phyloP scores from a whole-genome alignment of 257 asterid species.

The Paraleonurus japonicus region DNA sequence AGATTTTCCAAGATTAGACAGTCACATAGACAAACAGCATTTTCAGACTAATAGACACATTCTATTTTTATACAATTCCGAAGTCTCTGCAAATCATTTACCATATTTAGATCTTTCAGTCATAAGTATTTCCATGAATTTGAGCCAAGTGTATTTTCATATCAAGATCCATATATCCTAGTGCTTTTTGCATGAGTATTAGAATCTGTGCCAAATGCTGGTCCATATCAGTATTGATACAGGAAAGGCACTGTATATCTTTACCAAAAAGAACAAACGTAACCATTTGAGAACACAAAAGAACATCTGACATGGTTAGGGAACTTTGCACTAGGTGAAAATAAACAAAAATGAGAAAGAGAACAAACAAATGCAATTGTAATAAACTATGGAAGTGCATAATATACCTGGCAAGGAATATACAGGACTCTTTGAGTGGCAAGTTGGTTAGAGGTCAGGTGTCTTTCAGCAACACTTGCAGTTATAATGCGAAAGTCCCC shows the following conservation, averaged over 20 bases:
- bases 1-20: slow-evolving; percentile 12
- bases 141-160: not conserved
- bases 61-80: not conserved
- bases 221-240: not conserved
- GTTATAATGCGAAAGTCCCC: slow-evolving; percentile 77
- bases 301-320: not conserved
- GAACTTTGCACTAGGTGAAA: not conserved
- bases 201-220: not conserved
- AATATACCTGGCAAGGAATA: slow-evolving; percentile 91
- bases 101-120: not conserved
- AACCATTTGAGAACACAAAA: slow-evolving; percentile 1
- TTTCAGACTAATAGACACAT: not conserved
- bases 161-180: not conserved
- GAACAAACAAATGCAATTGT: not conserved
- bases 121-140: slow-evolving; percentile 8
- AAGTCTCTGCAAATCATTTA: not conserved
- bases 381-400: slow-evolving; percentile 11
- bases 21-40: not conserved
- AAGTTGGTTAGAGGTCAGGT: slow-evolving; percentile 81
- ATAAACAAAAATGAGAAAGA: slow-evolving; percentile 6
- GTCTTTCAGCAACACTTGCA: slow-evolving; percentile 76
- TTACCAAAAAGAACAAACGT: not conserved
- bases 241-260: not conserved
- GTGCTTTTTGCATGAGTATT: not conserved
- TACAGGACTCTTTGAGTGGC: slow-evolving; percentile 82